Evolutionary conservation across 495 filamentous ascomycete species (phyloP).

Genomic region (Daldinia grandis): DNA sequence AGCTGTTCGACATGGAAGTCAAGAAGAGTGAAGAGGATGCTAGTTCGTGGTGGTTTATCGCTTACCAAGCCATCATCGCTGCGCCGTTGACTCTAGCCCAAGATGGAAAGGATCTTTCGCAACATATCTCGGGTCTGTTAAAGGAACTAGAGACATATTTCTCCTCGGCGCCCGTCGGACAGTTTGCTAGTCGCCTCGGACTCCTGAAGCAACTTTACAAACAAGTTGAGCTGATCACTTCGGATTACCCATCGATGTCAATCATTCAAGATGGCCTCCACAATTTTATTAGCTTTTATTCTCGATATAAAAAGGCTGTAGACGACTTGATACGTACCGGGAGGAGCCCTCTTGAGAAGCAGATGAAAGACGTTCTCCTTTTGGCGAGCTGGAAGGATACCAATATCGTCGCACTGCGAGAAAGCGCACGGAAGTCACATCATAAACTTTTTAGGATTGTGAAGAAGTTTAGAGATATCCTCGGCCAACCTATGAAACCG

Average conservation of each 20-base stretch:
- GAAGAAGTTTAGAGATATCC: slow-evolving; percentile 79
- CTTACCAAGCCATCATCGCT: slow-evolving; percentile 85
- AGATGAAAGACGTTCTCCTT: slow-evolving; percentile 85
- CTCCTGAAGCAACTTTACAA: slow-evolving; percentile 76
- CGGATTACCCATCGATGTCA: slow-evolving; percentile 63
- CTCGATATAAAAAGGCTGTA: slow-evolving; percentile 70
- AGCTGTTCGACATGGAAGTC: slow-evolving; percentile 85
- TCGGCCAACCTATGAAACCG: slow-evolving; percentile 73
- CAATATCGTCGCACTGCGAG: slow-evolving; percentile 85
- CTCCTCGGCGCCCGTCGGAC: slow-evolving; percentile 74
- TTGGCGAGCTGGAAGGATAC: slow-evolving; percentile 96
- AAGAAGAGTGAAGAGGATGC: slow-evolving; percentile 77
- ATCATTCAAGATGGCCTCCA: slow-evolving; percentile 67
- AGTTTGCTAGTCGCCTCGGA: slow-evolving; percentile 75
- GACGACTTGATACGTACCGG: slow-evolving; percentile 68
- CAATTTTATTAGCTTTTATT: slow-evolving; percentile 80
- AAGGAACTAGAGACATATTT: slow-evolving; percentile 79
- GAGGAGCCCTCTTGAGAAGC: slow-evolving; percentile 75
- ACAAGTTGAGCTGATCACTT: slow-evolving; percentile 65
- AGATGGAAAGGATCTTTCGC: slow-evolving; percentile 62
- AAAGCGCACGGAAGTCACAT: slow-evolving; percentile 89
- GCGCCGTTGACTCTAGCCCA: slow-evolving; percentile 70
- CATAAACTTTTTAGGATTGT: slow-evolving; percentile 91
- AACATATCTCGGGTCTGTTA: slow-evolving; percentile 72
- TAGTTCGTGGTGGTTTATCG: slow-evolving; percentile 94